Base-by-base conservation (phyloP, 163 green algal species). In the Chlorella variabilis region DNA sequence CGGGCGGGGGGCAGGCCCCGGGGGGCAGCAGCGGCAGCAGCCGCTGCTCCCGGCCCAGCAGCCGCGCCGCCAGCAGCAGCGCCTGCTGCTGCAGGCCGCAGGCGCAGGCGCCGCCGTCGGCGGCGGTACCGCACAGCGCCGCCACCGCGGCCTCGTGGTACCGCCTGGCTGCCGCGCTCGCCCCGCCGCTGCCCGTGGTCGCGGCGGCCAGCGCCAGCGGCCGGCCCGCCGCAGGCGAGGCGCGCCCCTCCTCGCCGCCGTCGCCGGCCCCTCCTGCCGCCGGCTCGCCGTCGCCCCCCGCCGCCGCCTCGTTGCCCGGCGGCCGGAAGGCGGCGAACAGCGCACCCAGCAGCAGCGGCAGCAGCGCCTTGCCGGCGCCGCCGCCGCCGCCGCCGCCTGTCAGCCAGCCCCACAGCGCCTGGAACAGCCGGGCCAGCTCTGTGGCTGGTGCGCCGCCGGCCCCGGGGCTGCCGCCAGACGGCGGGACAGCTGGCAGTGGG, bases 31-130 rank as follows among this genome's bases (percentile, higher is more conserved):
- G 54, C 8, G 71, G 71, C 51, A 69, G 54, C 54, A 79, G 23
- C 20, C 51, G 71, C 34, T 56, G 36, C 71, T 79, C 71, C 18
- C 71, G 51, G 25, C 71, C 71, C 69, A 87, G 70, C 68, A 89
- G 36, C 9, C 59, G 38, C 0, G 59, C 70, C 31, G 80, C 41
- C 33, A 88, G 76, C 11, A 63, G 39, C 49, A 87, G 45, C 34
- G 49, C 48, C 36, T 85, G 78, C 31, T 85, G 83, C 82, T 87
- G 85, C 78, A 89, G 36, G 17, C 23, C 49, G 36, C 54, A 70
- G 36, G 54, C 71, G 27, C 59, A 67, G 29, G 23, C 36, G 18
- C 8, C 23, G 54, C 34, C 54, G 18, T n/a, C 54, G 54, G 18
- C 23, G 2, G 27, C 65, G 56, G 38, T 38, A 36, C 34, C 48